Evolutionary conservation across 345 rosid species (phyloP), one percentile per base, ranked within the genome.

Genomic region (Hevea brasiliensis): DNA sequence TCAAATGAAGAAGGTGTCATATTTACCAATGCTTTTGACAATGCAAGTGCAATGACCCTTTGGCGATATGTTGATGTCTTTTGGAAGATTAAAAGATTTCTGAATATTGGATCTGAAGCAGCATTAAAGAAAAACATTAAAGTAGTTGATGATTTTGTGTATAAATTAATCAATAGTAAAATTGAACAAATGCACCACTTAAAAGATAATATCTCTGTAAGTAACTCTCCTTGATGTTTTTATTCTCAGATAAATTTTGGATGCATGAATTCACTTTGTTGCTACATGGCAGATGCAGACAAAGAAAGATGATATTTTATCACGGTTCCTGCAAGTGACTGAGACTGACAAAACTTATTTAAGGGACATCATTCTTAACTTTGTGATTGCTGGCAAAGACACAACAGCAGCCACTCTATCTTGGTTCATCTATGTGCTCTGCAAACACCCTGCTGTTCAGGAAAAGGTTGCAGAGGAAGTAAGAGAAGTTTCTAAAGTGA

Each of bases 381-480:
- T 89, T 77, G 73, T 85, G 7, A 87, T 85, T 61, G 92, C 92
- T 40, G 90, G 92, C 12, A 89, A 87, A 84, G 92, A 89, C 78
- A 89, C 90, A 7, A 89, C 89, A 5, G 92, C 90, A 24, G 70
- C 80, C 45, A 8, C 89, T 61, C 84, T 89, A 10, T 82, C 92
- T 10, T 89, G 92, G 92, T 87, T 89, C 65, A 57, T 82, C 7
- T 85, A 76, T 70, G 78, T 81, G 85, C 85, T 89, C 29, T 87
- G 92, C 80, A 69, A 81, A 61, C 53, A 84, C 47, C 90, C 87
- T 29, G 21, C 0, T 14, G 37, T 32, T 2, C 37, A 32, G 37
- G 37, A 32, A 32, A 32, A 32, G 37, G 37, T 32, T 32, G 37
- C 75, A 10, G 56, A 72, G 68, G 90, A 89, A 65, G 77, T 85